A percentile compares a stretch with the other conserved stretches of the same genome.
Conservation (phyloP, 768 basidiomycete species). For the Cubamyces sp. region DNA sequence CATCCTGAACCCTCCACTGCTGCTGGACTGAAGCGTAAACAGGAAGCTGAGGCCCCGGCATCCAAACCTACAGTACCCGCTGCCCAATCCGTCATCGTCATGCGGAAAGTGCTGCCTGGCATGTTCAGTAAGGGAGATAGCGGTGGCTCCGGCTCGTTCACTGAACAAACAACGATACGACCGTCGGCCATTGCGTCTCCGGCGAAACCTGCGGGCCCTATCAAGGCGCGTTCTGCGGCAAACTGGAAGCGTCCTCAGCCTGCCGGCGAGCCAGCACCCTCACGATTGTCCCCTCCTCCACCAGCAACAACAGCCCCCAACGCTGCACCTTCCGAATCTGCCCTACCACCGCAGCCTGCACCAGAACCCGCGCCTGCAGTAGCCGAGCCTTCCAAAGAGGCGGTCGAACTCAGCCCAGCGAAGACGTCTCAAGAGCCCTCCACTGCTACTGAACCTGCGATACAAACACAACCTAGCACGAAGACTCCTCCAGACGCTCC, state of each 20-base stretch:
- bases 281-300: background rate
- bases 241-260: slow-evolving; percentile 37
- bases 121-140: slow-evolving; percentile 33
- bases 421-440: background rate
- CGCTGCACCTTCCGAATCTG: background rate
- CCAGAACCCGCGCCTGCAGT: background rate
- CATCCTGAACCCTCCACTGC: slow-evolving; percentile 4
- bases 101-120: slow-evolving; percentile 43
- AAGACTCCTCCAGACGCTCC: background rate
- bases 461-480: background rate
- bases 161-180: slow-evolving; percentile 10
- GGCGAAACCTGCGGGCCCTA: slow-evolving; percentile 30
- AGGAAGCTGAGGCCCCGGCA: slow-evolving; percentile 33
- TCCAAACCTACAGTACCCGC: slow-evolving; percentile 28
- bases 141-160: background rate
- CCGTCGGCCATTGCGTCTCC: background rate
- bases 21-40: slow-evolving; percentile 36
- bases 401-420: background rate
- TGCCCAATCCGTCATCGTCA: slow-evolving; percentile 35
- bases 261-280: slow-evolving; percentile 1
- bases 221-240: slow-evolving; percentile 46
- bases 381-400: background rate
- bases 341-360: background rate
- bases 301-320: background rate
- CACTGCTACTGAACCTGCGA: background rate